Conservation (phyloP, 768 basidiomycete genomes). For the Tephrocybe sp. region DNA sequence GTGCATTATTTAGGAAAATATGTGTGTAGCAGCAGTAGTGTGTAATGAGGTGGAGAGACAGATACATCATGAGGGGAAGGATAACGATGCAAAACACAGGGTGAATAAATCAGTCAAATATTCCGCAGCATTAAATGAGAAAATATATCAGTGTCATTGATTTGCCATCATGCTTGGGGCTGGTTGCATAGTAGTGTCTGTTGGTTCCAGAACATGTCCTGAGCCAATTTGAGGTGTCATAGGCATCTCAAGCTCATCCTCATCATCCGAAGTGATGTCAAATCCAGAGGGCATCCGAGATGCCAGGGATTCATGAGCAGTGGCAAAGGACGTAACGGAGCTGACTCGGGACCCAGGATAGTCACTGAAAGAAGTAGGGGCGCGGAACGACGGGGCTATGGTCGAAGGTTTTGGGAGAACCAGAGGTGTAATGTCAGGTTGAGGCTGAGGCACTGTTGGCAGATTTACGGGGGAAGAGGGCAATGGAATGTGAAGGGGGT, state of each 20-base stretch:
- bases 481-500: conserved; percentile 15
- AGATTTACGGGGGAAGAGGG: conserved; percentile 4
- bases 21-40: too few species aligned
- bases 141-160: too few species aligned
- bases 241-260: conserved; percentile 3
- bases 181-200: conserved; percentile 5
- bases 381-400: conserved; percentile 9
- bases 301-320: conserved; percentile 30
- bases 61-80: too few species aligned
- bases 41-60: too few species aligned
- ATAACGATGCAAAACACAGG: too few species aligned
- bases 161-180: neutral
- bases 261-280: conserved; percentile 1
- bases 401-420: conserved; percentile 9
- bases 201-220: conserved; percentile 7
- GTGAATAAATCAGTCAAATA: too few species aligned
- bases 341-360: conserved; percentile 21
- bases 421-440: neutral
- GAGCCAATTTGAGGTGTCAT: conserved; percentile 15
- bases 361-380: conserved; percentile 8
- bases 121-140: too few species aligned
- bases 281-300: conserved; percentile 9
- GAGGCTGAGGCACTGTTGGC: neutral
- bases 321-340: conserved; percentile 32
- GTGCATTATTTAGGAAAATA: too few species aligned